phyloP scores from a whole-genome alignment of 768 basidiomycete genomes.

The Crepidotus variabilis region DNA sequence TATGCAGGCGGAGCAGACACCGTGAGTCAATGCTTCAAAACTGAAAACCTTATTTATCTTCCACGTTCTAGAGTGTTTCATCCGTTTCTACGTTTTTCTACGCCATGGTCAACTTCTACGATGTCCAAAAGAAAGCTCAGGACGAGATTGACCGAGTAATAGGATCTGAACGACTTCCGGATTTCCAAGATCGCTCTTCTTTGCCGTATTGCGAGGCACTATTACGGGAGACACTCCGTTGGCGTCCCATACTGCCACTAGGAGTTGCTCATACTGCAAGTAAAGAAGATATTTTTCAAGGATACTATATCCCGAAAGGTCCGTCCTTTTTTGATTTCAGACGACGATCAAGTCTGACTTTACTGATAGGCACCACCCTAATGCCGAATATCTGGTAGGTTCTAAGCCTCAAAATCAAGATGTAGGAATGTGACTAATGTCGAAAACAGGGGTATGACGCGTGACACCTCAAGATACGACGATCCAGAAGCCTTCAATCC shows the following conservation, averaged over 20 bases:
- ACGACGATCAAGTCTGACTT: not conserved
- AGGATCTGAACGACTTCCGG: constrained; percentile 54
- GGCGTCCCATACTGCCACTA: not conserved
- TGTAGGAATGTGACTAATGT: too few relatives aligned
- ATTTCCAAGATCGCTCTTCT: constrained; percentile 47
- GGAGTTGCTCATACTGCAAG: not conserved
- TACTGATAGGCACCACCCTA: not conserved
- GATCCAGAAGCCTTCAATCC: constrained; percentile 32
- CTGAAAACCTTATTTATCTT: not conserved
- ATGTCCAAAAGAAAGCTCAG: constrained; percentile 54
- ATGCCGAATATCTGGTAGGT: constrained; percentile 15
- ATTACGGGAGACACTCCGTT: not conserved
- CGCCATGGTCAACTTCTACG: constrained; percentile 62
- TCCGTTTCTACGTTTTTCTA: constrained; percentile 58
- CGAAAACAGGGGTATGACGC: constrained; percentile 25
- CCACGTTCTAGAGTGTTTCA: constrained; percentile 43
- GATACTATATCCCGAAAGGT: not conserved
- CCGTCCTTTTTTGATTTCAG: not conserved
- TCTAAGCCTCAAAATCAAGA: too few relatives aligned
- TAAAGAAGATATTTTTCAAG: not conserved
- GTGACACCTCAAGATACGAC: constrained; percentile 24
- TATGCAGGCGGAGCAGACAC: constrained; percentile 3
- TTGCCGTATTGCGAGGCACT: constrained; percentile 43
- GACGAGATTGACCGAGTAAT: constrained; percentile 64
- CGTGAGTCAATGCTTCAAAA: not conserved